Percentiles rank a stretch among this genome's conserved stretches.
Evolutionary conservation across 768 basidiomycete species (phyloP).

Genomic region (Rhodotorula sphaerocarpa): DNA sequence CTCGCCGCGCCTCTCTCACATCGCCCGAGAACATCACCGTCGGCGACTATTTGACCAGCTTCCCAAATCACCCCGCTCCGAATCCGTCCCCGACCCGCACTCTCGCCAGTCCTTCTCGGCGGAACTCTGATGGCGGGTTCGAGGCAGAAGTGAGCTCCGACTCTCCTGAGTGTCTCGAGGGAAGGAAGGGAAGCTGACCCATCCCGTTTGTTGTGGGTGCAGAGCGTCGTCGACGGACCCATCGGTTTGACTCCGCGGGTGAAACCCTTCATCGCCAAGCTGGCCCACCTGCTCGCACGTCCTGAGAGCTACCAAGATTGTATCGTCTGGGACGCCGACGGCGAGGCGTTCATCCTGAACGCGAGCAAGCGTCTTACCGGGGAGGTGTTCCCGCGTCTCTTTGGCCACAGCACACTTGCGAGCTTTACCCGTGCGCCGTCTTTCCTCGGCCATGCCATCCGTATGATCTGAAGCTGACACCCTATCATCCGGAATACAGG

Average conservation of each 20-base stretch:
- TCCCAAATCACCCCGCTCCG: neutral
- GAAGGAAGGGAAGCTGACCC: neutral
- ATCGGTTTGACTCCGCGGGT: neutral
- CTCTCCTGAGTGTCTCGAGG: fast-evolving
- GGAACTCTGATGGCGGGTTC: too few species aligned
- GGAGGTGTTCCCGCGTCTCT: neutral
- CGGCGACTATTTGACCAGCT: neutral
- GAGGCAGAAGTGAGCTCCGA: neutral
- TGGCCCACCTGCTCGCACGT: neutral
- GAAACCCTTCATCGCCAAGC: conserved; percentile 16
- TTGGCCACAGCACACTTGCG: neutral
- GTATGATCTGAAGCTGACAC: neutral
- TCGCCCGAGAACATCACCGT: neutral
- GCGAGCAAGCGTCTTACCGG: neutral
- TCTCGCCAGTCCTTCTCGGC: neutral
- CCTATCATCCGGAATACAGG: neutral
- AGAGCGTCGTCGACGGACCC: neutral
- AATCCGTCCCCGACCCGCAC: neutral
- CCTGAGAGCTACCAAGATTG: neutral
- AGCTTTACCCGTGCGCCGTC: conserved; percentile 3
- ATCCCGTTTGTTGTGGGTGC: too few species aligned
- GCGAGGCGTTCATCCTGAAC: conserved; percentile 10
- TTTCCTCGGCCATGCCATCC: neutral
- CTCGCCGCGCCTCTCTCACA: too few species aligned
- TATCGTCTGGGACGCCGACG: neutral